phyloP scores from a whole-genome alignment of 495 filamentous ascomycete species.

The Aspergillus coremiiformis region DNA sequence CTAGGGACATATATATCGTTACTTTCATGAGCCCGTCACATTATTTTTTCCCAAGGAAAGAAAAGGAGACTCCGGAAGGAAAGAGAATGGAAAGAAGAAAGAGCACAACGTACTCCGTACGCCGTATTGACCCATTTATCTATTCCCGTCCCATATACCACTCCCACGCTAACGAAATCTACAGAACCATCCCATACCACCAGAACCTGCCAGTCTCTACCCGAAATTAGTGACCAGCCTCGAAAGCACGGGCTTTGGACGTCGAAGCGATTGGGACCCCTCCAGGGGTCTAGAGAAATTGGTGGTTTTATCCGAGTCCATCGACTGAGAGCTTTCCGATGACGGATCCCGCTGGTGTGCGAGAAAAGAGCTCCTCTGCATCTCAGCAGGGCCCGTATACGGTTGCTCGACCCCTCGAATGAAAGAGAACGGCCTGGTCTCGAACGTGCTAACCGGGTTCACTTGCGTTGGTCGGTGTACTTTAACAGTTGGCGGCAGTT shows the following conservation, averaged over 20 bases:
- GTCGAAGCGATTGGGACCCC: conserved; percentile 12
- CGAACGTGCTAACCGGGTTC: not conserved
- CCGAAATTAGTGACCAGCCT: conserved; percentile 36
- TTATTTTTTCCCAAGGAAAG: not conserved
- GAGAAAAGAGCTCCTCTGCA: not conserved
- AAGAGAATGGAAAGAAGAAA: not conserved
- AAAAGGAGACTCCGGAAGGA: not conserved
- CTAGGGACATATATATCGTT: not conserved
- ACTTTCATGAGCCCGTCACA: not conserved
- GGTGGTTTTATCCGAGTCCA: not conserved
- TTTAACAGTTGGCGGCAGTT: not conserved
- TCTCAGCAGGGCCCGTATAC: not conserved
- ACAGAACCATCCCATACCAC: not conserved
- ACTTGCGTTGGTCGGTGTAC: not conserved
- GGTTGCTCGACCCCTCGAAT: not conserved
- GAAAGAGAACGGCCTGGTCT: not conserved
- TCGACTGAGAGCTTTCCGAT: not conserved
- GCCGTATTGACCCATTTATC: not conserved
- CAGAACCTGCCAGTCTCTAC: not conserved
- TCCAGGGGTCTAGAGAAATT: not conserved
- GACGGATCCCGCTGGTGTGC: not conserved
- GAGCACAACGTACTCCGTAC: not conserved
- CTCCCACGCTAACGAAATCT: conserved; percentile 1
- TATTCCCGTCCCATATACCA: not conserved
- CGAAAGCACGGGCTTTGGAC: conserved; percentile 34